These are phyloP conservation scores for Populus hybrid DNA, from an alignment of 441 rosid genomes.

Conservation along the genomic window DNA sequence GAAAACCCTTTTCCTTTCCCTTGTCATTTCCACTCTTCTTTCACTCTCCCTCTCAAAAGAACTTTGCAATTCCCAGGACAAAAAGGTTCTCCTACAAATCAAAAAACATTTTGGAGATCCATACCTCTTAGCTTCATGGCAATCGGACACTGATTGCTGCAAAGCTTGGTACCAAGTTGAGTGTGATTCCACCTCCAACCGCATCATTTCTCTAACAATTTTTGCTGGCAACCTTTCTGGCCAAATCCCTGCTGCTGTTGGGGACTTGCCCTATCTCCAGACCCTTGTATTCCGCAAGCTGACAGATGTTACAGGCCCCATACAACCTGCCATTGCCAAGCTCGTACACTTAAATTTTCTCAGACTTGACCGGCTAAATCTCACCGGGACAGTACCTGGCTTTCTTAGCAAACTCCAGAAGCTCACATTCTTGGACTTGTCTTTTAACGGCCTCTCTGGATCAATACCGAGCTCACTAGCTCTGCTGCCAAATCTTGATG, in stretches of 20 bases:
- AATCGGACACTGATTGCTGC: constrained; percentile 55
- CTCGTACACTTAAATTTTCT: constrained; percentile 56
- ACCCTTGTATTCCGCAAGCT: constrained; percentile 46
- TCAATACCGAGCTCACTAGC: constrained; percentile 59
- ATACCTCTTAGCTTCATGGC: constrained; percentile 62
- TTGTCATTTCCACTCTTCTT: constrained; percentile 26
- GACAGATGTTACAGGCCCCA: constrained; percentile 57
- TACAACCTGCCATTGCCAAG: constrained; percentile 53
- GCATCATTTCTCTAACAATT: constrained; percentile 47
- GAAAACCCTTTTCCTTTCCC: constrained; percentile 10
- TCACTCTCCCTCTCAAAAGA: constrained; percentile 27
- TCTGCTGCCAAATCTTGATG: constrained; percentile 44
- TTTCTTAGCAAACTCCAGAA: constrained; percentile 47
- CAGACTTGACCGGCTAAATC: constrained; percentile 41
- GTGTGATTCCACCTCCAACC: constrained; percentile 47
- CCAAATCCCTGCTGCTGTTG: constrained; percentile 47
- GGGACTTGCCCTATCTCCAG: constrained; percentile 59
- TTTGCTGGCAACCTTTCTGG: constrained; percentile 48
- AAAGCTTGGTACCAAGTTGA: constrained; percentile 49
- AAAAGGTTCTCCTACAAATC: constrained; percentile 51
- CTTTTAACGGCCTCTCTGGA: constrained; percentile 60
- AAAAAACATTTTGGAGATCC: constrained; percentile 58
- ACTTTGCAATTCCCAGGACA: constrained; percentile 47
- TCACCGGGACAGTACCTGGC: constrained; percentile 57
- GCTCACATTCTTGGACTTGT: constrained; percentile 47